Evolutionary conservation across 495 filamentous ascomycete species (phyloP), one percentile per base, ranked within the genome.

Genomic region (Paragyromitra xinjiangensis): DNA sequence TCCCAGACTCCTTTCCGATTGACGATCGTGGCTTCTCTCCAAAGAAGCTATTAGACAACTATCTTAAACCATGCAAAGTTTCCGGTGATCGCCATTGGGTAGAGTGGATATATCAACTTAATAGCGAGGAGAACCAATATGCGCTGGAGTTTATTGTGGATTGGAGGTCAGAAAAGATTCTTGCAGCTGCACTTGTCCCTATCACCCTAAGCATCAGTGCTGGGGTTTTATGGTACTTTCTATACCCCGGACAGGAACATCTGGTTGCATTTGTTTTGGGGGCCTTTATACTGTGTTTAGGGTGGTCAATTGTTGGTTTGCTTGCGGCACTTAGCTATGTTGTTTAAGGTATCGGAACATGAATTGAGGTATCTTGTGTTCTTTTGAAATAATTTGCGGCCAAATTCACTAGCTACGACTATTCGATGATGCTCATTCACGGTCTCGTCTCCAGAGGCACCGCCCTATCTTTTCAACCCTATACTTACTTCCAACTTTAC

Each of bases 131-230:
- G 12, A 48, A 59, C 40, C 45, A 50, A 6, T 77, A 72, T 64
- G 67, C 68, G 12, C 64, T 77, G 4, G 68, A 77, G 26, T 77
- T 77, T 63, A 72, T 73, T 14, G 73, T 72, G 40, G 73, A 50
- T 50, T 77, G 73, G 73, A 56, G 45, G 39, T 40, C 68, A 55
- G 68, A 59, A 19, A 77, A 77, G n/a, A 64, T 77, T 11, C 8
- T 73, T 3, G 24, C 65, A 3, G 70, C 59, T 12, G 68, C 42
- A 16, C 8, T 65, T 6, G 12, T 58, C 14, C 59, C 73, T 22
- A 64, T 77, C 39, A 19, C 68, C 3, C 34, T 77, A 34, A 77
- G 73, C 9, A 65, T 77, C 6, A 58, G 22, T 24, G 48, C 42
- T 37, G 73, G 48, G 8, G 50, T 51, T 34, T 19, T 73, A 24